These are phyloP conservation scores for Spergularia azorica DNA, from an alignment of 179 eudicot genomes.

Conservation along the genomic window DNA sequence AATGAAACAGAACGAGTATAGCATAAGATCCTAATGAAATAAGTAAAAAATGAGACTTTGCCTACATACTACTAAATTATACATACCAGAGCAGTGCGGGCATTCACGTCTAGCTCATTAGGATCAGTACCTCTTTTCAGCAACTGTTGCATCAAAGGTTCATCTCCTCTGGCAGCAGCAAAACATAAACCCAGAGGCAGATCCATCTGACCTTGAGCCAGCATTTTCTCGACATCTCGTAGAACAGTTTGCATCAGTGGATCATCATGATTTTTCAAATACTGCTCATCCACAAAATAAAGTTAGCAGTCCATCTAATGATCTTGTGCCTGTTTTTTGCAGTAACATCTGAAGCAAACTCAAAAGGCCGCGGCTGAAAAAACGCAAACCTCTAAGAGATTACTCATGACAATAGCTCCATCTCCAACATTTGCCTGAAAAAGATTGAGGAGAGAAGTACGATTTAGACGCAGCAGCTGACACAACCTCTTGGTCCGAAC, in stretches of 20 bases:
- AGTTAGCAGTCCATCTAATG: neutral
- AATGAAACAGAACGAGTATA: no score
- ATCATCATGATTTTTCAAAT: slow-evolving; percentile 50
- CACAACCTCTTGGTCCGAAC: slow-evolving; percentile 73
- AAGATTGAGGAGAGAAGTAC: slow-evolving; percentile 65
- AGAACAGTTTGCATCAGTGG: slow-evolving; percentile 54
- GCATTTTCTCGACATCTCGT: slow-evolving; percentile 58
- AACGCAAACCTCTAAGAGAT: slow-evolving; percentile 66
- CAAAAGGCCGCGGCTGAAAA: neutral
- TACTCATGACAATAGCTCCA: slow-evolving; percentile 79
- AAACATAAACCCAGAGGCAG: slow-evolving; percentile 74
- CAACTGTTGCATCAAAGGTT: slow-evolving; percentile 53
- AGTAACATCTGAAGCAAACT: neutral
- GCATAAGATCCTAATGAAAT: neutral
- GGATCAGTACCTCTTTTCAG: slow-evolving; percentile 61
- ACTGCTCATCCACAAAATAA: slow-evolving; percentile 37
- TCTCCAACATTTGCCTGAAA: slow-evolving; percentile 84
- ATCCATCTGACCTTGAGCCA: slow-evolving; percentile 71
- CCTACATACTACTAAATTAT: neutral
- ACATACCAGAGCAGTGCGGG: slow-evolving; percentile 70
- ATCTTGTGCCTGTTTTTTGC: neutral
- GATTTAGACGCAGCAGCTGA: slow-evolving; percentile 73
- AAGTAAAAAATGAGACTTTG: no score
- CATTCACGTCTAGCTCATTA: slow-evolving; percentile 61
- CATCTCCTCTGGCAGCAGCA: slow-evolving; percentile 71